Evolutionary conservation across 2,329 filamentous ascomycete species (phyloP).

Genomic region (Cadophora malorum): DNA sequence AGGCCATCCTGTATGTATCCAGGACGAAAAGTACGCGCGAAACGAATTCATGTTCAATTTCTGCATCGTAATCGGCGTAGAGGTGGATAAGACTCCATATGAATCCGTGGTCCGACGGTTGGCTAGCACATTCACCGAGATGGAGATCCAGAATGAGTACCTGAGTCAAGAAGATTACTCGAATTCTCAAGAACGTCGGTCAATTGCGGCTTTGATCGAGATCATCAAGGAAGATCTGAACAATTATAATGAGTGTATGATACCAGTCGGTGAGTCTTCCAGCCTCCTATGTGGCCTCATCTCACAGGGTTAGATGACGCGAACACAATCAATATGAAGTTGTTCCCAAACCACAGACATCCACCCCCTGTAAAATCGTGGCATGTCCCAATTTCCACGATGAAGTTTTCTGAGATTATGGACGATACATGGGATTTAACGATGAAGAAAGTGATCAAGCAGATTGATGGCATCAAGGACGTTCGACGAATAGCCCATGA

Average conservation of each 20-base stretch:
- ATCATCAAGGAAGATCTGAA: conserved; percentile 87
- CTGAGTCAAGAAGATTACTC: conserved; percentile 59
- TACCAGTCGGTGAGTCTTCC: conserved; percentile 77
- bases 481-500: conserved; percentile 84
- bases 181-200: conserved; percentile 59
- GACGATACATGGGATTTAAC: conserved; percentile 78
- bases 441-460: conserved; percentile 77
- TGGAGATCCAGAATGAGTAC: conserved; percentile 92
- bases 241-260: conserved; percentile 98
- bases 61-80: conserved; percentile 77
- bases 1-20: conserved; percentile 88
- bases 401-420: conserved; percentile 68
- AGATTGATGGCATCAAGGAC: conserved; percentile 90
- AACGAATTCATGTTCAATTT: conserved; percentile 99
- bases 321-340: conserved; percentile 95
- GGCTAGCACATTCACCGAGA: conserved; percentile 81
- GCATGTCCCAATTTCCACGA: conserved; percentile 85
- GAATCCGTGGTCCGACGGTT: conserved; percentile 86
- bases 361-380: conserved; percentile 82
- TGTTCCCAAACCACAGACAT: conserved; percentile 82
- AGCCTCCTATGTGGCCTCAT: not conserved
- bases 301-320: conserved; percentile 71
- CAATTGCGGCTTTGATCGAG: conserved; percentile 84
- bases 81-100: conserved; percentile 76
- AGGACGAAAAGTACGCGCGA: conserved; percentile 80